phyloP scores from a whole-genome alignment of 164 flowering plant genomes.

The Dillenia suffruticosa region DNA sequence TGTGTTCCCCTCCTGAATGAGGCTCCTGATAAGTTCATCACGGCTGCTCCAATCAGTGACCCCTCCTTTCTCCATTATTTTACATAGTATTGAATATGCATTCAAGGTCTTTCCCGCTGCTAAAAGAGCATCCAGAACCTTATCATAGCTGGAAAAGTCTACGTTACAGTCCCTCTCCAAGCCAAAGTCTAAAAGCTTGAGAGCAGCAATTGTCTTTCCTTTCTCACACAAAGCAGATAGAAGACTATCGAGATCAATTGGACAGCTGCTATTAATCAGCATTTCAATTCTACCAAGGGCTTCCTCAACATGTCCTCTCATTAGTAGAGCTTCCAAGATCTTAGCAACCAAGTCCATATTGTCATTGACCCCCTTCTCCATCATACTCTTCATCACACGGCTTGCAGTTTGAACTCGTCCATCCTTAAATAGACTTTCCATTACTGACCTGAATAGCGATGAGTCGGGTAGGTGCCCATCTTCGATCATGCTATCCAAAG shows the following conservation, averaged over 20 bases:
- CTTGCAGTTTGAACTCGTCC: slow-evolving; percentile 88
- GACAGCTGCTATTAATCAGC: slow-evolving; percentile 42
- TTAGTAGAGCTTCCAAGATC: slow-evolving; percentile 81
- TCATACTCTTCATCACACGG: slow-evolving; percentile 82
- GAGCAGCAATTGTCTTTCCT: slow-evolving; percentile 76
- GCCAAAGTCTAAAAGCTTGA: slow-evolving; percentile 70
- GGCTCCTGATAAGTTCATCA: slow-evolving; percentile 68
- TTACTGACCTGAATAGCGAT: slow-evolving; percentile 52
- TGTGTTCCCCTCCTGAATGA: slow-evolving; percentile 83
- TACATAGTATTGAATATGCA: slow-evolving; percentile 82
- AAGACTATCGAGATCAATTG: slow-evolving; percentile 61
- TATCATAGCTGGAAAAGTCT: slow-evolving; percentile 66
- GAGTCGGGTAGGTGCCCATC: slow-evolving; percentile 66
- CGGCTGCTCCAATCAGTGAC: slow-evolving; percentile 44
- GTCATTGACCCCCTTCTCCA: slow-evolving; percentile 87
- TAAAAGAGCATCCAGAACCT: slow-evolving; percentile 73
- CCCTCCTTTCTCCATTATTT: slow-evolving; percentile 75
- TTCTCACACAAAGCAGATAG: slow-evolving; percentile 64
- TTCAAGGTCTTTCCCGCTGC: slow-evolving; percentile 85
- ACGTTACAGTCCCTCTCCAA: slow-evolving; percentile 69
- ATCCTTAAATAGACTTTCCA: slow-evolving; percentile 67
- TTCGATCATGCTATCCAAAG: slow-evolving; percentile 74
- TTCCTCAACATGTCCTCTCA: slow-evolving; percentile 98
- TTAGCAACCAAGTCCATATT: slow-evolving; percentile 79
- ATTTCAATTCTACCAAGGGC: slow-evolving; percentile 81